Conservation (phyloP, 805 yeast species). For the Wickerhamomyces ciferrii region DNA sequence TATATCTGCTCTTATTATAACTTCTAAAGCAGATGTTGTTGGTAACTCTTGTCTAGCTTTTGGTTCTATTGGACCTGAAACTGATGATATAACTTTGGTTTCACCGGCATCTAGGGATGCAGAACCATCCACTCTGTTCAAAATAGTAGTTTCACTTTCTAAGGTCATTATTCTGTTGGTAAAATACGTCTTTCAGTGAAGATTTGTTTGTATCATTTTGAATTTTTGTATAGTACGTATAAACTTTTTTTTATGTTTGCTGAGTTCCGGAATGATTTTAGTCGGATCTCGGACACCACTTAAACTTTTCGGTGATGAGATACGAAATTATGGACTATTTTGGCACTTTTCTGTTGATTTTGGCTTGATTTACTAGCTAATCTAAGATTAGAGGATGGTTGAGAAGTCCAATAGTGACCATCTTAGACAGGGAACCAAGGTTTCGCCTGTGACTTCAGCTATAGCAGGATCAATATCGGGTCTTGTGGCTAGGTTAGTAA, state of each 20-base stretch:
- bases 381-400: not conserved
- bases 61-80: constrained; percentile 89
- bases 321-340: not conserved
- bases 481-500: constrained; percentile 29
- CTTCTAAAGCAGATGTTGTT: constrained; percentile 68
- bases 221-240: not conserved
- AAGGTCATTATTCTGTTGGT: not conserved
- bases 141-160: constrained; percentile 13
- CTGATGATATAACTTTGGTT: constrained; percentile 65
- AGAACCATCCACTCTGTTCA: constrained; percentile 77
- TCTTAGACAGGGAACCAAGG: constrained; percentile 36
- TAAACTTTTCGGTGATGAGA: not conserved
- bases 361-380: too few relatives aligned
- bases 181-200: not conserved
- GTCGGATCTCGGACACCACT: not conserved
- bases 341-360: too few relatives aligned
- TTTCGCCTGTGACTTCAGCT: constrained; percentile 33
- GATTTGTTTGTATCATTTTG: too few relatives aligned
- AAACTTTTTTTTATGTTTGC: not conserved
- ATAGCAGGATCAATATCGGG: constrained; percentile 44
- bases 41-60: constrained; percentile 82
- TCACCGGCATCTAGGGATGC: constrained; percentile 47
- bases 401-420: constrained; percentile 27
- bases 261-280: not conserved
- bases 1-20: constrained; percentile 69